Base-by-base conservation (phyloP, 1,284 basidiomycete genomes). In the Malassezia cuniculi region DNA sequence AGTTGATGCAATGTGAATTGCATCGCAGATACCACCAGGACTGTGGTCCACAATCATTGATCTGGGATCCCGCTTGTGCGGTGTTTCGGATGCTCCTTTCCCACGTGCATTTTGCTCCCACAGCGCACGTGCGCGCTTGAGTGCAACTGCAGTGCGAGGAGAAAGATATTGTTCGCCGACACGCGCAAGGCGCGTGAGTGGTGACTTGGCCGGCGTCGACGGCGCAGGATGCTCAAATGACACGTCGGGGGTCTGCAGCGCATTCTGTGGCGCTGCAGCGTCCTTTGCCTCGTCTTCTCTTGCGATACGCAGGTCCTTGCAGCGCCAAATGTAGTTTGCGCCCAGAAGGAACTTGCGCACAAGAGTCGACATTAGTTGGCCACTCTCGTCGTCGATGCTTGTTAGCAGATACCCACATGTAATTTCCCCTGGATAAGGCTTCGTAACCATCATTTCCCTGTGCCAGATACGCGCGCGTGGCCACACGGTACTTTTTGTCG, bases 261-360 rank as follows among this genome's bases (percentile, higher is more conserved):
- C 40, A 5, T 51, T 39, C 9, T 47, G 38, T 9, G 45, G 41
- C 3, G 48, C 41, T 9, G 37, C 46, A 16, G 20, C 3, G 34
- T 35, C 32, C 18, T 29, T 37, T 4, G 21, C 40, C 27, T 48
- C 47, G 34, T 39, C 14, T 4, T 40, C 27, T 7, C 32, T 17
- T 19, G 17, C 22, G 27, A 18, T 19, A 1, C 49, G 38, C 19
- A 60, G 47, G 29, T 52, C 44, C 34, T 56, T 53, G 46, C 56
- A 50, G 6, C 58, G 48, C 54, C 48, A 59, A 15, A 61, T 40
- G 27, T 55, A 57, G 11, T 42, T 44, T 5, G 51, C 38, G 9
- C 85, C 86, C 18, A 90, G 74, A 4, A 90, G 71, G 67, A 85
- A 89, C 55, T 80, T 81, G 49, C 86, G 75, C 18, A 90, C 81